A percentile compares a stretch with the other conserved stretches of the same genome.
Conservation (phyloP, 169 alveolate genomes). For the Plasmodium yoelii region DNA sequence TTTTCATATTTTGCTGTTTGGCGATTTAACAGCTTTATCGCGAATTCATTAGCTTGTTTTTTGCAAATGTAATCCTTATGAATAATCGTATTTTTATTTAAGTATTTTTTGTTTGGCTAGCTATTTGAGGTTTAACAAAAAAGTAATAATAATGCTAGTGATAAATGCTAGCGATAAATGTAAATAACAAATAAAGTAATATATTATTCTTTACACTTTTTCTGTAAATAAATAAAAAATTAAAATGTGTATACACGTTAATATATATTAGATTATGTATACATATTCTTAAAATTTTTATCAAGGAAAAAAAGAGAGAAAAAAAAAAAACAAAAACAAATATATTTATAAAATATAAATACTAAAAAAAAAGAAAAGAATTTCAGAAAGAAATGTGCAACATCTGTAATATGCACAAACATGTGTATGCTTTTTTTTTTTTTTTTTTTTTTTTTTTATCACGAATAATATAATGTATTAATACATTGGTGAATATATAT, state of each 20-base stretch:
- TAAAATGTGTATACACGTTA: background rate
- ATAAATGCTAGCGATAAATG: too few species aligned
- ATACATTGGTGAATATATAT: background rate
- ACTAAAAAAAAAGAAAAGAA: background rate
- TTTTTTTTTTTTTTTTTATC: background rate
- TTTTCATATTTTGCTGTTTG: background rate
- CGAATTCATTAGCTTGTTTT: background rate
- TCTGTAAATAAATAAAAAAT: background rate
- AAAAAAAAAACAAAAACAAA: constrained; percentile 11
- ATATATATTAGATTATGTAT: background rate
- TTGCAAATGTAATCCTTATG: background rate
- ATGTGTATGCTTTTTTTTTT: background rate
- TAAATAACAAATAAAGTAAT: background rate
- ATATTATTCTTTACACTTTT: background rate
- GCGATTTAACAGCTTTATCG: background rate
- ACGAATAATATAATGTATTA: background rate
- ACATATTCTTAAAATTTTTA: background rate
- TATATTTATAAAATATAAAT: background rate
- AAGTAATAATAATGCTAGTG: too few species aligned
- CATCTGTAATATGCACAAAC: constrained; percentile 5
- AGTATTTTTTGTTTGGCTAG: too few species aligned
- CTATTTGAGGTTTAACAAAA: too few species aligned
- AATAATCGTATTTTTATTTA: background rate
- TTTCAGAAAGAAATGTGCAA: background rate
- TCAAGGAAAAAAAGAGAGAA: background rate